A percentile compares a stretch with the other conserved stretches of the same genome.
These are phyloP conservation scores for Trichosporon inkin DNA, from an alignment of 1,284 basidiomycete species.

Conservation along the genomic window DNA sequence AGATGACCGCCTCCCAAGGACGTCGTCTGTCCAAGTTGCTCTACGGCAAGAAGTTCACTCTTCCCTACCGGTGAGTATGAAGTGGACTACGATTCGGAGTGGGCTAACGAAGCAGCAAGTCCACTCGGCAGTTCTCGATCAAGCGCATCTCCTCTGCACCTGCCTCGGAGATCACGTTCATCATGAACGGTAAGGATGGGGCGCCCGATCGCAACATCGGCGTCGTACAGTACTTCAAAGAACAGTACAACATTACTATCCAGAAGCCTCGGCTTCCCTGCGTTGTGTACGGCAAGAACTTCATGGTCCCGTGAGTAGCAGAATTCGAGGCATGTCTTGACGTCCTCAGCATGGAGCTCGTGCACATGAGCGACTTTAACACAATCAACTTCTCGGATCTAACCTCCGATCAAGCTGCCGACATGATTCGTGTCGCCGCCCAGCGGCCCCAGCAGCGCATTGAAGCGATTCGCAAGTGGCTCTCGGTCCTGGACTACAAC, in stretches of 20 bases:
- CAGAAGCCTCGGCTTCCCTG: slow-evolving; percentile 45
- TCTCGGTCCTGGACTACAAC: slow-evolving; percentile 38
- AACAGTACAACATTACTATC: slow-evolving; percentile 42
- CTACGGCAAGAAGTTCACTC: slow-evolving; percentile 40
- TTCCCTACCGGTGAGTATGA: slow-evolving; percentile 23
- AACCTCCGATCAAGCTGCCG: slow-evolving; percentile 44
- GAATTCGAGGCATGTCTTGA: not conserved
- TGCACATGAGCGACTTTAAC: slow-evolving; percentile 44
- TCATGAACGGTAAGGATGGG: slow-evolving; percentile 40
- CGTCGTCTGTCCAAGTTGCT: slow-evolving; percentile 40
- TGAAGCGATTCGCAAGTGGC: slow-evolving; percentile 42
- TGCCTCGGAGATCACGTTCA: slow-evolving; percentile 40
- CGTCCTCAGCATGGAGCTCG: slow-evolving; percentile 42
- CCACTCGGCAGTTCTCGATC: slow-evolving; percentile 35
- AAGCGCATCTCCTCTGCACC: slow-evolving; percentile 34
- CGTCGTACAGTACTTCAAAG: slow-evolving; percentile 47
- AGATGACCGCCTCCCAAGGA: slow-evolving; percentile 32
- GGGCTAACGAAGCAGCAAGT: slow-evolving; percentile 21
- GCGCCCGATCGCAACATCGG: slow-evolving; percentile 32
- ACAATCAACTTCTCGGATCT: slow-evolving; percentile 30
- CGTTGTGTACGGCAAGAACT: slow-evolving; percentile 44
- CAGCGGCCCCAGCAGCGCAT: slow-evolving; percentile 44
- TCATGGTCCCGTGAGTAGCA: slow-evolving; percentile 44
- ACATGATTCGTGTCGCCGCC: slow-evolving; percentile 51
- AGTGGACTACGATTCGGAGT: not conserved